Conservation (phyloP, 2,329 filamentous ascomycete species). For the Ophiostoma sp. region DNA sequence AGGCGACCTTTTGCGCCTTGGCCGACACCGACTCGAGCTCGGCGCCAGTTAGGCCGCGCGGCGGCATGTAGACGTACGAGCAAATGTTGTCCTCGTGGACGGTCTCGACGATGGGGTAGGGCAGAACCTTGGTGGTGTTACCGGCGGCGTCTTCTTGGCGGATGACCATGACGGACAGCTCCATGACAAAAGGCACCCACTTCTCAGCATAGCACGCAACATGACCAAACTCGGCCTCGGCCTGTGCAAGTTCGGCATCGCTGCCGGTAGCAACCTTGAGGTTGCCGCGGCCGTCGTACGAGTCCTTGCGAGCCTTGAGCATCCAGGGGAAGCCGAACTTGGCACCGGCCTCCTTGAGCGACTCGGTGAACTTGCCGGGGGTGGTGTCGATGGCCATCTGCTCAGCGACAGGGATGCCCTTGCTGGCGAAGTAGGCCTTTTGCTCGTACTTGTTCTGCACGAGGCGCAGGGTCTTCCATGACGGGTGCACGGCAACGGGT, state of each 20-base stretch:
- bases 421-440: slow-evolving; percentile 68
- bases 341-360: slow-evolving; percentile 58
- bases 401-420: slow-evolving; percentile 66
- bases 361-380: slow-evolving; percentile 50
- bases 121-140: slow-evolving; percentile 49
- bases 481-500: slow-evolving; percentile 63
- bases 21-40: slow-evolving; percentile 57
- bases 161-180: slow-evolving; percentile 91
- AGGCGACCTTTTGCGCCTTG: slow-evolving; percentile 69
- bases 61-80: slow-evolving; percentile 79
- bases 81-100: slow-evolving; percentile 94
- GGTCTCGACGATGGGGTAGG: slow-evolving; percentile 89
- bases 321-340: slow-evolving; percentile 78
- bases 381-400: slow-evolving; percentile 58
- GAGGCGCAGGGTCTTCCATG: slow-evolving; percentile 76
- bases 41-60: slow-evolving; percentile 47
- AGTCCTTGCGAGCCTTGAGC: slow-evolving; percentile 85
- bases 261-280: slow-evolving; percentile 44
- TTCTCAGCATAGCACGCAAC: slow-evolving; percentile 81
- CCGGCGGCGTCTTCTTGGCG: slow-evolving; percentile 66
- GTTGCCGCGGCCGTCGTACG: slow-evolving; percentile 82
- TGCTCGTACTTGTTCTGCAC: slow-evolving; percentile 94
- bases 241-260: slow-evolving; percentile 58
- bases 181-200: slow-evolving; percentile 78
- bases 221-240: slow-evolving; percentile 62